Evolutionary conservation across 306 rosid genomes (phyloP), one percentile per base, ranked within the genome.

Genomic region (Vigna radiata): DNA sequence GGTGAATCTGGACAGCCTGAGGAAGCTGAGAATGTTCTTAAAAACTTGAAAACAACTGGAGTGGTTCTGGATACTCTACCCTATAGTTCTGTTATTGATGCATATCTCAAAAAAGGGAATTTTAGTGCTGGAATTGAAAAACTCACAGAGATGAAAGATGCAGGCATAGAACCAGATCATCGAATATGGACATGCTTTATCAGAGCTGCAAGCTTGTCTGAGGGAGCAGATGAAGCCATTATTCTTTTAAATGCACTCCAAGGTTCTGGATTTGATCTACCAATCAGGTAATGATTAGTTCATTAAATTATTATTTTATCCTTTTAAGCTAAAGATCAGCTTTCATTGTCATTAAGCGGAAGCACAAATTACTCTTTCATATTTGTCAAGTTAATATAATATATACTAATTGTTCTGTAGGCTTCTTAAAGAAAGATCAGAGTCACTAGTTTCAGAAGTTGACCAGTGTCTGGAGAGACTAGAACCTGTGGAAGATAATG

Each of bases 131-230:
- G 90, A 65, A 90, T 87, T 21, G 91, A 88, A 84, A 94, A 89
- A 83, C 91, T 94, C 68, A 7, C 55, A 12, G 93, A 83, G 77
- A 94, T 94, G 97, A 88, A 83, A 84, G 87, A 80, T 77, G 88
- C 50, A 21, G 95, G 89, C 72, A 77, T 89, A 64, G 91, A 85
- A 81, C 91, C 91, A 44, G 98, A 94, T 78, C 91, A 91, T 85
- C 90, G 97, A 87, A 88, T 94, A 83, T 94, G 98, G 98, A 94
- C 98, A 1, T 94, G 98, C 84, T 94, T 91, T 86, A 77, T 90
- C 50, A 86, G 96, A 86, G 97, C 95, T 55, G 98, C 98, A 75
- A 91, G 97, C 81, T 85, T 91, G 83, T 86, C 87, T 62, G 86
- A 86, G 69, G 54, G 41, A 33, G 47, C 77, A 70, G 82, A 84